Percentiles rank a stretch among this genome's conserved stretches.
Conservation (phyloP, 768 basidiomycete species). For the Pleurotus citrinopileatus region DNA sequence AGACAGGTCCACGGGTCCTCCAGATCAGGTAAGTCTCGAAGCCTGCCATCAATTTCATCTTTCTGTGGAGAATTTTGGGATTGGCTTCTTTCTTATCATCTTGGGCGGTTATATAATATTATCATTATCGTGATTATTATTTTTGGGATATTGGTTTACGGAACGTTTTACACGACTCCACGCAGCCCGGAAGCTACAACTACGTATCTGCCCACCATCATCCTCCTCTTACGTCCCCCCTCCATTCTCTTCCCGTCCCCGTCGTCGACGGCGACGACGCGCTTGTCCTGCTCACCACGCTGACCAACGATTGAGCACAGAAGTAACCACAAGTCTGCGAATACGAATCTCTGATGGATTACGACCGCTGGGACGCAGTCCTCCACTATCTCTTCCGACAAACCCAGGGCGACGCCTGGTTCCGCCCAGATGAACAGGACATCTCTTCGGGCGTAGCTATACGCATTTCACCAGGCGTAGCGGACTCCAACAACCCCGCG, state of each 20-base stretch:
- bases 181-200: too few relatives aligned
- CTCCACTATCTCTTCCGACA: slow-evolving; percentile 77
- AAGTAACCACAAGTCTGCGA: neutral
- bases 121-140: too few relatives aligned
- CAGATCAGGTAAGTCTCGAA: too few relatives aligned
- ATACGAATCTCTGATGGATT: slow-evolving; percentile 46
- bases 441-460: slow-evolving; percentile 74
- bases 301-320: neutral
- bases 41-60: too few relatives aligned
- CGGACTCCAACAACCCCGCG: slow-evolving; percentile 5
- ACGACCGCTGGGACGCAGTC: slow-evolving; percentile 78
- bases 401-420: slow-evolving; percentile 84
- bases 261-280: too few relatives aligned
- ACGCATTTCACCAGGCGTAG: slow-evolving; percentile 38
- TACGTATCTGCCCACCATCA: too few relatives aligned
- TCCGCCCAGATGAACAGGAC: slow-evolving; percentile 72
- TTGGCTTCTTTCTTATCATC: too few relatives aligned
- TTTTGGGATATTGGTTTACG: too few relatives aligned
- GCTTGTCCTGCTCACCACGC: slow-evolving; percentile 10
- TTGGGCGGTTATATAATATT: too few relatives aligned
- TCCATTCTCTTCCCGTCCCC: slow-evolving; percentile 7
- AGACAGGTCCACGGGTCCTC: too few relatives aligned
- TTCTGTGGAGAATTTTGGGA: too few relatives aligned
- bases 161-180: too few relatives aligned
- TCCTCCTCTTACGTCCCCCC: neutral